Evolutionary conservation across 2,329 filamentous ascomycete species (phyloP).

Genomic region (Trichophyton schoenleinii): DNA sequence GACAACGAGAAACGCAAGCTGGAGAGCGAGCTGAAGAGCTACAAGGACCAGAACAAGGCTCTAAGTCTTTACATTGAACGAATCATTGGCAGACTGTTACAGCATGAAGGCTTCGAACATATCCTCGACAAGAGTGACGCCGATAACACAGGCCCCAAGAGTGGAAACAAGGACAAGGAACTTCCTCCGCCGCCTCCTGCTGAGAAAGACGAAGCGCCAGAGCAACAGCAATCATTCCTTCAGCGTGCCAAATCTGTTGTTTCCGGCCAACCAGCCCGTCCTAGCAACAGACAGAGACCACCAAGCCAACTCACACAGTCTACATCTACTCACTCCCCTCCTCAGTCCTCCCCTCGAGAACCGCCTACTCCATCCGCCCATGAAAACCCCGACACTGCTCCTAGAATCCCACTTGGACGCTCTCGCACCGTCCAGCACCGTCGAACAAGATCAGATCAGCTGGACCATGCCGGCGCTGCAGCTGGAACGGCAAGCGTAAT

Average conservation of each 20-base stretch:
- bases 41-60: conserved; percentile 93
- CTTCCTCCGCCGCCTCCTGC: conserved; percentile 63
- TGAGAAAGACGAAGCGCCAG: conserved; percentile 37
- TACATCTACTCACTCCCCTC: conserved; percentile 8
- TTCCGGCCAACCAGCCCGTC: conserved; percentile 27
- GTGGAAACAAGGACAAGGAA: conserved; percentile 54
- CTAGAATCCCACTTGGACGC: conserved; percentile 36
- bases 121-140: conserved; percentile 70
- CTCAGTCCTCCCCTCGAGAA: conserved; percentile 9
- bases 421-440: conserved; percentile 35
- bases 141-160: conserved; percentile 21
- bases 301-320: conserved; percentile 29
- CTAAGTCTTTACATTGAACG: conserved; percentile 97
- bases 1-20: conserved; percentile 52
- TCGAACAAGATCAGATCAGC: conserved; percentile 39
- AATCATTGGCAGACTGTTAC: conserved; percentile 88
- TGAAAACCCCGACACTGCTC: conserved; percentile 37
- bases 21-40: conserved; percentile 63
- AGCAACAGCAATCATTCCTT: conserved; percentile 38
- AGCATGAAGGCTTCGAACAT: conserved; percentile 88
- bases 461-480: conserved; percentile 19
- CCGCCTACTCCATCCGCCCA: conserved; percentile 25
- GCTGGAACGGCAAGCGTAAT: conserved; percentile 54
- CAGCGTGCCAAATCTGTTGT: conserved; percentile 51
- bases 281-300: conserved; percentile 28